Percentiles rank a stretch among this genome's conserved stretches.
phyloP scores from a whole-genome alignment of 306 rosid species.

The Pyrus betulifolia region DNA sequence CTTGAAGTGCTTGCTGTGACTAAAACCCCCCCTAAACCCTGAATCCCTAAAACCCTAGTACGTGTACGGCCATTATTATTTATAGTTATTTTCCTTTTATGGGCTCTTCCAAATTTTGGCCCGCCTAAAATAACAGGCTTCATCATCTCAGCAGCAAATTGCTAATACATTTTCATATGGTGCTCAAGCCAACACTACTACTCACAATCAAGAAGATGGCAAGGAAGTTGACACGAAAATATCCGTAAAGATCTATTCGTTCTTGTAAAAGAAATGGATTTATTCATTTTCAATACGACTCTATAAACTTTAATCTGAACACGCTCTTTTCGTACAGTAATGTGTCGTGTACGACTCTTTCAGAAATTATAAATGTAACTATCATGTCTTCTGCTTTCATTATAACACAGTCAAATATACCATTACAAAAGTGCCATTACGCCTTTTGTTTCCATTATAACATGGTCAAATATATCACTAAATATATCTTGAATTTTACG shows the following conservation, averaged over 20 bases:
- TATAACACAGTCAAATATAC: too few species aligned
- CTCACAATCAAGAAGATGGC: neutral
- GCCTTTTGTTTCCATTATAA: too few species aligned
- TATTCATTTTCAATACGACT: too few species aligned
- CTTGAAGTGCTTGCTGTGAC: neutral
- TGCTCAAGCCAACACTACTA: neutral
- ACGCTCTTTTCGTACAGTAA: fast-evolving
- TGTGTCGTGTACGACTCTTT: fast-evolving
- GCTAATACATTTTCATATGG: too few species aligned
- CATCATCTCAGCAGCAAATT: too few species aligned
- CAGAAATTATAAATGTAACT: too few species aligned
- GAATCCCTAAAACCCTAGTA: neutral
- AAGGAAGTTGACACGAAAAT: neutral
- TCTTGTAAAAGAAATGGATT: too few species aligned
- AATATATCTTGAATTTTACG: too few species aligned
- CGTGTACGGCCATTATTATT: neutral
- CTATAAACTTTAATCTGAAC: neutral
- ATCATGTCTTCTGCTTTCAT: too few species aligned
- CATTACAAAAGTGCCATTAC: too few species aligned
- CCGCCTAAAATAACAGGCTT: neutral
- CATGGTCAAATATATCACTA: neutral
- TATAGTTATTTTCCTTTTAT: neutral
- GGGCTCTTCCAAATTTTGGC: neutral
- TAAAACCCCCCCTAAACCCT: neutral
- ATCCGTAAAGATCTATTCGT: too few species aligned